Percentiles rank a stretch among this genome's conserved stretches.
Evolutionary conservation across 345 rosid genomes (phyloP).

Genomic region (Eucalyptus marginata): DNA sequence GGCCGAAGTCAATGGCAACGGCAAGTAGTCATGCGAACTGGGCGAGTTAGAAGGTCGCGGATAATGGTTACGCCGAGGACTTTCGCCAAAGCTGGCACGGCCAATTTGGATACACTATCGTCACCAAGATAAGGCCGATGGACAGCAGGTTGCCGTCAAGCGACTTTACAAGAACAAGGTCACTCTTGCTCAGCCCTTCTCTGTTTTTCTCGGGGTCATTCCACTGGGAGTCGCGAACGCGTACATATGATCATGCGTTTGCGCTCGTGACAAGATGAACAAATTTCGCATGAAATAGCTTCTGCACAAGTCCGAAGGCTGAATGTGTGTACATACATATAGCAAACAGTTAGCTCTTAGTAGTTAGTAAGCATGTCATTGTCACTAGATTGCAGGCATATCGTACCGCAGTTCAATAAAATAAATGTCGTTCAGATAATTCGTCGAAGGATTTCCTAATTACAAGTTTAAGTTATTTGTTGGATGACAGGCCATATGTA

Average conservation of each 20-base stretch:
- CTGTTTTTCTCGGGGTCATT: neutral
- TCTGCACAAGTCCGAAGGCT: neutral
- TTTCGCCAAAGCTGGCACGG: conserved; percentile 54
- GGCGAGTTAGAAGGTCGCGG: neutral
- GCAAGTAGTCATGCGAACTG: neutral
- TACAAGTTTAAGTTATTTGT: no score
- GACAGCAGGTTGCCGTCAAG: conserved; percentile 73
- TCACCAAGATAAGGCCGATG: conserved; percentile 50
- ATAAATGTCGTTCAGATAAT: neutral
- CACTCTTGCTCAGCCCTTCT: neutral
- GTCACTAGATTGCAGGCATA: neutral
- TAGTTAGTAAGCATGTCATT: no score
- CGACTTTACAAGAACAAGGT: conserved; percentile 78
- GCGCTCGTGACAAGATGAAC: neutral
- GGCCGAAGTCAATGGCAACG: neutral
- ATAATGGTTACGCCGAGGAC: conserved; percentile 65
- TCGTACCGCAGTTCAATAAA: neutral
- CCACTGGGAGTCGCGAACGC: neutral
- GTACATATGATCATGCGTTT: fast-evolving
- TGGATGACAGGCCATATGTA: neutral
- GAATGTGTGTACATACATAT: neutral
- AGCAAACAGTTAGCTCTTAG: neutral
- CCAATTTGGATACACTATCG: conserved; percentile 28
- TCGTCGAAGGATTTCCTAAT: no score
- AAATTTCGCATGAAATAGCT: neutral